phyloP scores from a whole-genome alignment of 2,329 filamentous ascomycete genomes.

The Aspergillus arachidicola region DNA sequence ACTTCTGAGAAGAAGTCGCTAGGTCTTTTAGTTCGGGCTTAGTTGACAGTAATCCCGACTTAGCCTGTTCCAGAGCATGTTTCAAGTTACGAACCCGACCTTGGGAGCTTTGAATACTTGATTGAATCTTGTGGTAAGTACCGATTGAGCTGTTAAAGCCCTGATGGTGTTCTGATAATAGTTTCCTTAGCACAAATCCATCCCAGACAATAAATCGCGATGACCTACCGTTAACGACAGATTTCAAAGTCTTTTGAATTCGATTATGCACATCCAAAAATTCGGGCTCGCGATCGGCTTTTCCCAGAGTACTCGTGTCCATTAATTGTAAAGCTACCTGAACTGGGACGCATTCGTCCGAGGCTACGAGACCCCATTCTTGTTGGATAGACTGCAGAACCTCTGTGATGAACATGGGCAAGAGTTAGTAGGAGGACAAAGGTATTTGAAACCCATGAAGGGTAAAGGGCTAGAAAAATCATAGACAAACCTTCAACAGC shows the following conservation, averaged over 20 bases:
- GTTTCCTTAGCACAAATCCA: conserved; percentile 9
- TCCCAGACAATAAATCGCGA: not conserved
- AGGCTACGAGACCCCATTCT: conserved; percentile 91
- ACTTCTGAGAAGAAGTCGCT: conserved; percentile 82
- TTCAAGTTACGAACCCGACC: conserved; percentile 80
- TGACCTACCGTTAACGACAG: conserved; percentile 75
- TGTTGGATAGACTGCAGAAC: conserved; percentile 80
- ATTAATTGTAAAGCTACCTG: conserved; percentile 94
- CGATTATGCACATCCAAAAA: conserved; percentile 84
- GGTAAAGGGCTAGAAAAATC: not conserved
- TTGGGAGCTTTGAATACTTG: conserved; percentile 87
- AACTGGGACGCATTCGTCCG: conserved; percentile 85
- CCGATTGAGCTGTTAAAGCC: conserved; percentile 99
- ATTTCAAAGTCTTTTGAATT: conserved; percentile 89
- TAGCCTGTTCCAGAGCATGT: conserved; percentile 78
- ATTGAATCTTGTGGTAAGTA: conserved; percentile 98
- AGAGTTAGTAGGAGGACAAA: conserved; percentile 9
- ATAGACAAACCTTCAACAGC: conserved; percentile 39
- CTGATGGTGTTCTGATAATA: conserved; percentile 78
- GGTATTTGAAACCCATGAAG: not conserved
- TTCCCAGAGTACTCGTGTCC: conserved; percentile 88
- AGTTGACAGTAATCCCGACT: conserved; percentile 77
- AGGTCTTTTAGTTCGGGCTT: conserved; percentile 91
- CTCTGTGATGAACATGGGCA: conserved; percentile 37
- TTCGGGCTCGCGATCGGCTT: conserved; percentile 82